These are phyloP conservation scores for Arthrobotrys sinensis DNA, from an alignment of 2,329 filamentous ascomycete genomes.

Conservation along the genomic window DNA sequence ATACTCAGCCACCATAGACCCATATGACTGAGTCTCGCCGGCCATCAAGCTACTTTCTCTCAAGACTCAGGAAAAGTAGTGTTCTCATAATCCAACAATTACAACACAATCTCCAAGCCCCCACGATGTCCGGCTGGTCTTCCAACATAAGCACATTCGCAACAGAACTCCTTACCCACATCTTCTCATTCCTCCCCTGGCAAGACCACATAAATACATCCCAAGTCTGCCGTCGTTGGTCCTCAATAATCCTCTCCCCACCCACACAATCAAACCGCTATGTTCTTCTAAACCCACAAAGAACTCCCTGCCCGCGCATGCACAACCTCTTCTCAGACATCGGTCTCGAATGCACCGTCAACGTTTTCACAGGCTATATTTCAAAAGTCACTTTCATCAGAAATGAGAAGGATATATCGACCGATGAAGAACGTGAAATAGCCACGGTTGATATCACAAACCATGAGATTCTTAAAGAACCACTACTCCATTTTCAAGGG, in stretches of 20 bases:
- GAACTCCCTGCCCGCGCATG: conserved; percentile 23
- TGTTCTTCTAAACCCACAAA: background rate
- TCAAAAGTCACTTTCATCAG: conserved; percentile 31
- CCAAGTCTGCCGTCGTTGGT: conserved; percentile 36
- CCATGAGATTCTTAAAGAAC: conserved; percentile 24
- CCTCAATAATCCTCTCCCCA: conserved; percentile 18
- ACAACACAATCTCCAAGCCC: conserved; percentile 22
- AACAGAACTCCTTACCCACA: conserved; percentile 28
- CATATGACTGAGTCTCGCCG: no score
- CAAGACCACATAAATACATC: conserved; percentile 43
- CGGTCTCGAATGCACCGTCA: conserved; percentile 42
- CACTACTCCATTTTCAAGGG: conserved; percentile 44
- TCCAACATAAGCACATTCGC: conserved; percentile 28
- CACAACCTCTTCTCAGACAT: conserved; percentile 47
- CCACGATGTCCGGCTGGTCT: no score
- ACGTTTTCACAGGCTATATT: conserved; percentile 6
- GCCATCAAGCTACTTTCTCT: background rate
- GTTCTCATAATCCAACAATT: conserved; percentile 29
- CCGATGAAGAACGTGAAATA: conserved; percentile 25
- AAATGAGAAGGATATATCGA: conserved; percentile 15
- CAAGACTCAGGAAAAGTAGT: background rate
- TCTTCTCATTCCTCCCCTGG: conserved; percentile 52
- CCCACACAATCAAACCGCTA: conserved; percentile 34
- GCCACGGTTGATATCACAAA: conserved; percentile 37
- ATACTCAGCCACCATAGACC: no score